Evolutionary conservation across 371 early-diverging fungal species (phyloP), one percentile per base, ranked within the genome.

Genomic region (Enteropsectra breve): DNA sequence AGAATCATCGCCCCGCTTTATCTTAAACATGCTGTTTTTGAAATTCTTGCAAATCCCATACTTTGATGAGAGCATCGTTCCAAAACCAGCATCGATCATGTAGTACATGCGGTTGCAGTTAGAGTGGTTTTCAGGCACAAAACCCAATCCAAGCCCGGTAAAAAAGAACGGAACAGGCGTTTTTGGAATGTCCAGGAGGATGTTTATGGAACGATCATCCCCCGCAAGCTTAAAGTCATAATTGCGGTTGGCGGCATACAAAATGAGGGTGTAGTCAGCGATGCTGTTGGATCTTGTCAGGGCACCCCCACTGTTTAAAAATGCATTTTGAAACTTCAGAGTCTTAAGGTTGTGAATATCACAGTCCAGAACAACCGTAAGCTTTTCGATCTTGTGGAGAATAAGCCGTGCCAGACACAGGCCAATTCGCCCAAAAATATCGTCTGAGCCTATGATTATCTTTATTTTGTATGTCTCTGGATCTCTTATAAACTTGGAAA

Each of bases 361-460:
- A 38, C 40, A 38, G n/a, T 8, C 11, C 8, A 8, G n/a, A 8
- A 11, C 40, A 8, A 38, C 40, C 40, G n/a, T n/a, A 38, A 38
- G 40, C n/a, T n/a, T 38, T n/a, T 38, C 40, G 11, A n/a, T 38
- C 8, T n/a, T 8, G 40, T 38, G 11, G 11, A 38, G 40, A 8
- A 38, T 11, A 8, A 38, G 8, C 11, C 40, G 40, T 21, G 62
- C 34, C 8, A 40, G 6, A 37, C 21, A n/a, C n/a, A 58, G 38
- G 18, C 58, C 58, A 21, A 58, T 58, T 5, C n/a, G n/a, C 2
- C 58, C 58, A 58, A 58, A 58, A 37, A 58, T 58, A 58, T 58
- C 58, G 43, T 58, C 58, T 38, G 58, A 58, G 24, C 58, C 58
- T 11, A 58, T 23, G 11, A 58, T 24, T 38, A 58, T 38, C 24